Conservation (phyloP, 2,329 filamentous ascomycete species). For the Sclerotinia sclerotiorum region DNA sequence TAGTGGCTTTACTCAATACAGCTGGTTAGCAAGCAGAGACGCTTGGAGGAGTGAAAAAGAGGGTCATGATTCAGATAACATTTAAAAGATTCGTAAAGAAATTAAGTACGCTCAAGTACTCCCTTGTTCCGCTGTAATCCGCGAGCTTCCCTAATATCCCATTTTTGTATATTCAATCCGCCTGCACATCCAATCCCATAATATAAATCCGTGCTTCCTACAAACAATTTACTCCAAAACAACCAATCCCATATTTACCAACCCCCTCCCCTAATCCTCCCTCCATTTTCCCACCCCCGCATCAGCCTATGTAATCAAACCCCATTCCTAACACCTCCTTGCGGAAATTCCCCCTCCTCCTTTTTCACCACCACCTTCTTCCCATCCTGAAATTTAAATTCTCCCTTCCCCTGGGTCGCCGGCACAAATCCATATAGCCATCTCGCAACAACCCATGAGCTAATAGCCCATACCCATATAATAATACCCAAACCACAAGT, state of each 20-base stretch:
- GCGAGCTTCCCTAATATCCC: not conserved
- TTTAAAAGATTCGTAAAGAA: not conserved
- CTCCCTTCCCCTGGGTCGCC: constrained; percentile 27
- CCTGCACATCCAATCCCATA: too few species aligned
- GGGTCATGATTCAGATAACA: not conserved
- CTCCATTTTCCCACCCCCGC: too few species aligned
- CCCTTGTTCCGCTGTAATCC: not conserved
- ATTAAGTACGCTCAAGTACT: not conserved
- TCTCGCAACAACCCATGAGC: constrained; percentile 53
- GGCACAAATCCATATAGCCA: constrained; percentile 47
- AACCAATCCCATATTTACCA: not conserved
- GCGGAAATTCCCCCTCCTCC: constrained; percentile 28
- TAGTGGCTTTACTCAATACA: too few species aligned
- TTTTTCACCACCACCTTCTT: constrained; percentile 33
- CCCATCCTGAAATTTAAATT: constrained; percentile 31
- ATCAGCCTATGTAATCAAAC: not conserved
- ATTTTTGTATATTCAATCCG: not conserved
- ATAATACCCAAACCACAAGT: constrained; percentile 62
- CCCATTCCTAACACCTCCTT: constrained; percentile 25
- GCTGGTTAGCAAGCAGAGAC: not conserved
- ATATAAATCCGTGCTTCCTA: not conserved
- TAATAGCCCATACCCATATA: constrained; percentile 67
- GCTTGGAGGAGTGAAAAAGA: not conserved
- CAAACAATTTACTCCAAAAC: not conserved
- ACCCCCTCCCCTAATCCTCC: too few species aligned